Conservation (phyloP, 2,329 filamentous ascomycete species). For the Pseudocercospora crystallina region DNA sequence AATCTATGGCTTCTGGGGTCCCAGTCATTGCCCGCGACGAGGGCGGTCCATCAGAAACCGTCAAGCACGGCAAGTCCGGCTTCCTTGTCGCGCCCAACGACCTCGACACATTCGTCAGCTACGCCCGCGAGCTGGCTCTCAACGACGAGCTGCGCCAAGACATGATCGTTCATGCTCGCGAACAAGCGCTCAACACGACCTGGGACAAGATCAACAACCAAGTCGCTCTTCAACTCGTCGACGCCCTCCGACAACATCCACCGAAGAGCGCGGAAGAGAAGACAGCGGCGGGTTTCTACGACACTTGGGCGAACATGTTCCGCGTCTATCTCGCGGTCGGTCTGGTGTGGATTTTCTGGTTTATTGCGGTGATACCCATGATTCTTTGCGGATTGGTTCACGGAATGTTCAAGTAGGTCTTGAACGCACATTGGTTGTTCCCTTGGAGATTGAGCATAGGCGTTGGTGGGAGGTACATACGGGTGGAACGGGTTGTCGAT, state of each 20-base stretch:
- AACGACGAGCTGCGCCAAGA: conserved; percentile 46
- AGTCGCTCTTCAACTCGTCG: conserved; percentile 63
- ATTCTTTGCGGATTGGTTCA: conserved; percentile 33
- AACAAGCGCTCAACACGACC: conserved; percentile 62
- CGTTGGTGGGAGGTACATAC: too few species aligned
- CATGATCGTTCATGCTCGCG: conserved; percentile 53
- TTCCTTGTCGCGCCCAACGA: conserved; percentile 62
- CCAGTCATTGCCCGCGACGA: conserved; percentile 69
- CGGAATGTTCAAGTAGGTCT: conserved; percentile 28
- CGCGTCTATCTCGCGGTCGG: conserved; percentile 34
- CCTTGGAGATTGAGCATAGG: too few species aligned
- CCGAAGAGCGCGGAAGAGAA: conserved; percentile 1
- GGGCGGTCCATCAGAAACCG: conserved; percentile 68
- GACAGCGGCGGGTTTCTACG: conserved; percentile 26
- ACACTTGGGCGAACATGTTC: conserved; percentile 27
- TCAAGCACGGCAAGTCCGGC: conserved; percentile 60
- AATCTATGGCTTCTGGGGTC: conserved; percentile 69
- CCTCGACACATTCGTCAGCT: conserved; percentile 57
- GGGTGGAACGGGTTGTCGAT: too few species aligned
- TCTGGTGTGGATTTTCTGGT: conserved; percentile 39
- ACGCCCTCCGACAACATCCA: conserved; percentile 38
- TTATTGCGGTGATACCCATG: conserved; percentile 38
- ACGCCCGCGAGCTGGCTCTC: conserved; percentile 51
- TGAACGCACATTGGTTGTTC: too few species aligned
- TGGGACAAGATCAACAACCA: conserved; percentile 73